Evolutionary conservation across 73 alveolate species (phyloP).

Genomic region (Symbiodinium pilosum): DNA sequence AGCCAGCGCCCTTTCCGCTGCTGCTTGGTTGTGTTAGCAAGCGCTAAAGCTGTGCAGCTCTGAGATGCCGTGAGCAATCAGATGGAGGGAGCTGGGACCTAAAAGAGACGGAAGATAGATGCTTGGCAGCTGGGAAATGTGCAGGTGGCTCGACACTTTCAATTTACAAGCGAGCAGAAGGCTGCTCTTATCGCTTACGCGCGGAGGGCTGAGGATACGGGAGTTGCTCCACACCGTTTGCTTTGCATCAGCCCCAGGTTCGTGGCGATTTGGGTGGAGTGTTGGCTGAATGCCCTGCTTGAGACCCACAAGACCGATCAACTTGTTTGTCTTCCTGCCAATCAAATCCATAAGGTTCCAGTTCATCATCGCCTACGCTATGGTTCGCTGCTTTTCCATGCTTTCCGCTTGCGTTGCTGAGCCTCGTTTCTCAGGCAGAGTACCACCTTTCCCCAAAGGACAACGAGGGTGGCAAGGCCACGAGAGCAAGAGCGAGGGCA

Average conservation of each 20-base stretch:
- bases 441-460: conserved; percentile 66
- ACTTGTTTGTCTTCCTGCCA: no score
- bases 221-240: neutral
- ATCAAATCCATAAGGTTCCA: conserved; percentile 18
- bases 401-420: no score
- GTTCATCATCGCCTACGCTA: conserved; percentile 77
- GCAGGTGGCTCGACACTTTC: conserved; percentile 77
- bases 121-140: neutral
- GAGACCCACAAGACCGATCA: neutral
- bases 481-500: neutral
- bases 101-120: no score
- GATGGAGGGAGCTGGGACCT: conserved; percentile 42
- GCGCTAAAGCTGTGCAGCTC: neutral
- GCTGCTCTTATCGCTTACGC: neutral
- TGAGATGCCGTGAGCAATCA: conserved; percentile 60
- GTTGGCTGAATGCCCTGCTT: conserved; percentile 78
- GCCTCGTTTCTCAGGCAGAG: conserved; percentile 16
- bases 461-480: conserved; percentile 63
- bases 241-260: no score
- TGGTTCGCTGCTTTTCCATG: conserved; percentile 49
- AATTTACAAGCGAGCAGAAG: conserved; percentile 60
- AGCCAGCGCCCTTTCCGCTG: neutral
- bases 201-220: neutral
- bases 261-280: conserved; percentile 73
- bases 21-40: no score